A percentile compares a stretch with the other conserved stretches of the same genome.
Conservation (phyloP, 306 rosid genomes). For the cucumber (Cucumis sativus) region DNA sequence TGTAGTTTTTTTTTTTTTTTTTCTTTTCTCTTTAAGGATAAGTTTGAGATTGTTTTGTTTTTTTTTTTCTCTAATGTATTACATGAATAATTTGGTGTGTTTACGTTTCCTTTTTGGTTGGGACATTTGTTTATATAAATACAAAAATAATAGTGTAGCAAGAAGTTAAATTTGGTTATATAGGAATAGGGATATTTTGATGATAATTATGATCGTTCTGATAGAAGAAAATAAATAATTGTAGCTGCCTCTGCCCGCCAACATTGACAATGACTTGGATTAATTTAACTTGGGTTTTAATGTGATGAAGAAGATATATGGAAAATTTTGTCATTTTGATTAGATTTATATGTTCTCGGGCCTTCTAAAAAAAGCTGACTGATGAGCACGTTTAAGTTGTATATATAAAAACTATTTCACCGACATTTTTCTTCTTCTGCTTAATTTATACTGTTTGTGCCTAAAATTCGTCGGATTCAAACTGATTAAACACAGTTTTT, state of each 20-base stretch:
- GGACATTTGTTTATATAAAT: no score
- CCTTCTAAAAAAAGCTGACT: background rate
- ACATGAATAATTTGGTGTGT: background rate
- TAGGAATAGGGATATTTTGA: background rate
- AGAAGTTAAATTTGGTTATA: background rate
- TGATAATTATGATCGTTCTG: no score
- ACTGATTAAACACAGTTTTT: no score
- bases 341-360: background rate
- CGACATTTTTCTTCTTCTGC: background rate
- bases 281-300: background rate
- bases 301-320: background rate
- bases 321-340: background rate
- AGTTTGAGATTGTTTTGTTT: background rate
- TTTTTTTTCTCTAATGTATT: no score
- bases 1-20: background rate
- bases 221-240: background rate
- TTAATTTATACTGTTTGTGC: no score
- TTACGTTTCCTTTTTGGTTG: background rate
- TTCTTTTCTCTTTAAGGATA: background rate
- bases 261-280: background rate
- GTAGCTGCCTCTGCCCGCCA: background rate
- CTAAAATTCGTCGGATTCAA: no score
- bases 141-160: background rate
- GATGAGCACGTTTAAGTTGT: background rate
- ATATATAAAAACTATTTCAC: background rate